Evolutionary conservation across 2,329 filamentous ascomycete genomes (phyloP).

Genomic region (Furcasterigmium sp.): DNA sequence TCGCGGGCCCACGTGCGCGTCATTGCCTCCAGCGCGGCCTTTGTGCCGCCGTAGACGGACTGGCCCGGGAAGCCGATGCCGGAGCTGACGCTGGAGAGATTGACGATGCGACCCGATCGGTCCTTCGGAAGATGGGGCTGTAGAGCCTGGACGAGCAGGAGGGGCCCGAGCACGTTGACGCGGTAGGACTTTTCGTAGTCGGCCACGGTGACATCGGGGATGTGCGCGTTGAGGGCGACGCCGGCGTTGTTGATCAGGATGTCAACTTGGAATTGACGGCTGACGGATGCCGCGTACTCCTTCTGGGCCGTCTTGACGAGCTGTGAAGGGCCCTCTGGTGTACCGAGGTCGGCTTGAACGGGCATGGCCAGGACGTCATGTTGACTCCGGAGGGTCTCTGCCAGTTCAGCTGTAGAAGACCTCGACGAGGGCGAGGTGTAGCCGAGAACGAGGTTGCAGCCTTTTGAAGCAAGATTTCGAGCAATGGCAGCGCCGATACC

Average conservation of each 20-base stretch:
- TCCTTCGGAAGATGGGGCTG: constrained; percentile 64
- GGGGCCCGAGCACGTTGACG: constrained; percentile 76
- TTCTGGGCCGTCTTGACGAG: constrained; percentile 52
- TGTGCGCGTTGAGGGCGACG: constrained; percentile 57
- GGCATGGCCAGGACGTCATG: constrained; percentile 56
- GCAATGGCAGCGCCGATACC: constrained; percentile 65
- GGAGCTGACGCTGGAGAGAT: constrained; percentile 50
- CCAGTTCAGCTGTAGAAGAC: constrained; percentile 52
- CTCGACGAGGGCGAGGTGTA: constrained; percentile 50
- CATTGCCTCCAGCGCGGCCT: constrained; percentile 55
- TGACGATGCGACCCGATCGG: constrained; percentile 54
- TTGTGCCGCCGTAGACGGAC: constrained; percentile 52
- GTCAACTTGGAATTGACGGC: constrained; percentile 56
- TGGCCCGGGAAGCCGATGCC: constrained; percentile 48
- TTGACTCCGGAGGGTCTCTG: constrained; percentile 46
- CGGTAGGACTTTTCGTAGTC: constrained; percentile 70
- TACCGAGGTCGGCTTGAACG: constrained; percentile 68
- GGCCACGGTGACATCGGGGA: constrained; percentile 55
- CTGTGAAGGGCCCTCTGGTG: constrained; percentile 51
- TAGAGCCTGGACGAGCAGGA: constrained; percentile 71
- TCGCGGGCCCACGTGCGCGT: constrained; percentile 55
- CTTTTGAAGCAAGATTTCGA: constrained; percentile 67
- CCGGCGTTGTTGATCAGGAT: constrained; percentile 88
- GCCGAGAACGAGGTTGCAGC: constrained; percentile 63
- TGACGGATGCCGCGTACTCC: constrained; percentile 45